These are phyloP conservation scores for Coelastrella sp. DNA, from an alignment of 139 green algal species.

Conservation along the genomic window DNA sequence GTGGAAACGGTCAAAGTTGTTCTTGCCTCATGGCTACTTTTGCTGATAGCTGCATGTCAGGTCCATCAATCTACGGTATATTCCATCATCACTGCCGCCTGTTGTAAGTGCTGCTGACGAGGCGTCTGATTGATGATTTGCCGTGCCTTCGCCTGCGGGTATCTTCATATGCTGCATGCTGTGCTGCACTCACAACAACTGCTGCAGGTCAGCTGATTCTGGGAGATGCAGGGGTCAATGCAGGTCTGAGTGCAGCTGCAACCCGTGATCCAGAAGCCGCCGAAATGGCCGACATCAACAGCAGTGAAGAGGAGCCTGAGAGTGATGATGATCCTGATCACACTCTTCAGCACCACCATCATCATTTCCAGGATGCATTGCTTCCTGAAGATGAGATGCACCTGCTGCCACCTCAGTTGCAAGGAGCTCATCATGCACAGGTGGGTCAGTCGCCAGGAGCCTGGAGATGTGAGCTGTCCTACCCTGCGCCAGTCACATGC, in stretches of 20 bases:
- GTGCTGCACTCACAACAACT: not conserved
- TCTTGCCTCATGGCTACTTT: too few species aligned
- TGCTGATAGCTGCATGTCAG: too few species aligned
- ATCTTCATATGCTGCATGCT: too few species aligned
- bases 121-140: too few species aligned
- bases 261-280: not conserved
- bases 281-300: not conserved
- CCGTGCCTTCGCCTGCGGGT: too few species aligned
- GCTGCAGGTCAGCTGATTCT: not conserved
- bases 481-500: too few species aligned
- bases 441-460: not conserved
- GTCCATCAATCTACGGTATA: too few species aligned
- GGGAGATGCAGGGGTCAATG: not conserved
- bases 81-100: too few species aligned
- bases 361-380: constrained; percentile 20
- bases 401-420: not conserved
- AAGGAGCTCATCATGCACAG: constrained; percentile 11
- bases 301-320: constrained; percentile 12
- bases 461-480: not conserved
- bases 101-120: too few species aligned
- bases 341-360: not conserved
- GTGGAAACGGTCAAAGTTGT: too few species aligned
- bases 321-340: not conserved
- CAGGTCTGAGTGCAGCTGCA: constrained; percentile 4
- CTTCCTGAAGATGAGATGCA: constrained; percentile 35